phyloP scores from a whole-genome alignment of 2,329 filamentous ascomycete species.

The Diaporthe aspalathi region DNA sequence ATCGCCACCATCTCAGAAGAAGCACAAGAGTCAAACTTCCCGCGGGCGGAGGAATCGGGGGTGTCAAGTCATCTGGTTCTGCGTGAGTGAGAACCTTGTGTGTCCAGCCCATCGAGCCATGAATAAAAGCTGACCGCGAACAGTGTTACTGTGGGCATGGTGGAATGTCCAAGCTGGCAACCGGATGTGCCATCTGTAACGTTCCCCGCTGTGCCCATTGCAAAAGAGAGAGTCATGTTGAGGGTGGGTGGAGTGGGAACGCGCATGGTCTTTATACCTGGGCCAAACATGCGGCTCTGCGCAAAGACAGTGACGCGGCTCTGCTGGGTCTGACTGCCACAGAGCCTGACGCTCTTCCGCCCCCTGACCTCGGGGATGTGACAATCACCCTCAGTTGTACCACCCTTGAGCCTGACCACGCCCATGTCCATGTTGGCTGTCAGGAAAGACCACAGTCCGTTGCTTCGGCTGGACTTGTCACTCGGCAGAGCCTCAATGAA shows the following conservation, averaged over 20 bases:
- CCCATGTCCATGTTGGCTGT: neutral
- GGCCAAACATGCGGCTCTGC: constrained; percentile 8
- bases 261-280: neutral
- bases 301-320: neutral
- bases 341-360: neutral
- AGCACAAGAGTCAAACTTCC: neutral
- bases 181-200: neutral
- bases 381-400: neutral
- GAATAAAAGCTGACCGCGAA: neutral
- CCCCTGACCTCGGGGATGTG: neutral
- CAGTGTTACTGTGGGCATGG: neutral
- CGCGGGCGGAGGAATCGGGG: neutral
- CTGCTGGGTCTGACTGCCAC: neutral
- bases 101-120: too few species aligned
- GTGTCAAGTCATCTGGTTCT: neutral
- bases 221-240: accelerated
- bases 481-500: constrained; percentile 17
- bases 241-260: neutral
- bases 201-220: neutral
- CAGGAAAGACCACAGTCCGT: neutral
- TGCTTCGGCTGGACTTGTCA: too few species aligned
- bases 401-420: neutral
- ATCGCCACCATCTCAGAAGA: neutral
- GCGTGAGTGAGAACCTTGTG: neutral
- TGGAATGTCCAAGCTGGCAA: neutral